Conservation (phyloP, 441 rosid genomes). For the Populus hybrid region DNA sequence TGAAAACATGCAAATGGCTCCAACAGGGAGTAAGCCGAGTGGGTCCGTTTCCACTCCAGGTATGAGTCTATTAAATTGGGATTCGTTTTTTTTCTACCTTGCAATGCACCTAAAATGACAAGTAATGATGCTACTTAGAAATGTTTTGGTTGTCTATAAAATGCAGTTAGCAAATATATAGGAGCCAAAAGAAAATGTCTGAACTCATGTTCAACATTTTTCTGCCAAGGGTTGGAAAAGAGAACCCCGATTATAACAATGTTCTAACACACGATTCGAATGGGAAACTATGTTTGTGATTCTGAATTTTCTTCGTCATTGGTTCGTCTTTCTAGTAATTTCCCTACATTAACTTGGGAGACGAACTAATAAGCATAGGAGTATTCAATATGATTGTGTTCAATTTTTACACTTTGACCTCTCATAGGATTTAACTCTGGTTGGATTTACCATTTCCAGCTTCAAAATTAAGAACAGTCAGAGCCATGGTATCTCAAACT, state of each 20-base stretch:
- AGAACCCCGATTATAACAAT: no score
- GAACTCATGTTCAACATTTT: neutral
- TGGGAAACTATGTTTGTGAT: neutral
- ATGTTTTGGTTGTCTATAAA: neutral
- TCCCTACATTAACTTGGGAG: neutral
- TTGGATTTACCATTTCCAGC: conserved; percentile 27
- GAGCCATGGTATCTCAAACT: conserved; percentile 39
- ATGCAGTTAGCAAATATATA: neutral
- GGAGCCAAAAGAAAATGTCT: neutral
- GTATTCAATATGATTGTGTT: neutral
- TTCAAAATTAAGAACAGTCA: conserved; percentile 34
- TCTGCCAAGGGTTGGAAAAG: no score
- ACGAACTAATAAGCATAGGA: neutral
- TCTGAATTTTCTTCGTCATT: neutral
- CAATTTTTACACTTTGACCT: neutral
- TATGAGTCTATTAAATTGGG: conserved; percentile 8
- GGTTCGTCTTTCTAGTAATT: neutral
- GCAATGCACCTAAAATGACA: neutral
- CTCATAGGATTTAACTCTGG: neutral
- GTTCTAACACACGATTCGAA: neutral
- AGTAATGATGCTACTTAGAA: neutral
- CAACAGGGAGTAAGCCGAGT: conserved; percentile 14
- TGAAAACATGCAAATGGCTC: conserved; percentile 24
- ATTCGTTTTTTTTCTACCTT: neutral
- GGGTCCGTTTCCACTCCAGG: conserved; percentile 28